Base-by-base conservation (phyloP, 2,329 filamentous ascomycete genomes). In the Hymenoscyphus salicellus region DNA sequence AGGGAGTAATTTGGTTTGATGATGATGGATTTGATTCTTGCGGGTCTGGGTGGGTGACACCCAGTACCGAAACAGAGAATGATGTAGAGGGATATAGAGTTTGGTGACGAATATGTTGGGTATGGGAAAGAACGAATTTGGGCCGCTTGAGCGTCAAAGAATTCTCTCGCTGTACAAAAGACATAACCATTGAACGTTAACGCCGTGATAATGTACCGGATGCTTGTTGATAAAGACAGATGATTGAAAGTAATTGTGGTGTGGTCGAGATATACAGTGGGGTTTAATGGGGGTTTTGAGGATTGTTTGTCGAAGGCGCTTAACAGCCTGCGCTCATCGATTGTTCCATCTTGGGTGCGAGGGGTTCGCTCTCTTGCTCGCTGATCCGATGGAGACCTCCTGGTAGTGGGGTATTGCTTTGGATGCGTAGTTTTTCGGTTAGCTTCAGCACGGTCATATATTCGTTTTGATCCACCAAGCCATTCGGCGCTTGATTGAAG, bases 361-460 rank as follows among this genome's bases (percentile, higher is more conserved):
- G 17, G 6, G 55, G 49, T 60, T 76, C 74, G 52, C 66, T 66
- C 23, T 76, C 74, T 63, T 75, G 70, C 60, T 77, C 75, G 8
- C 72, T 70, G 58, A 77, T 77, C 38, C 74, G 70, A 66, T 76
- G 74, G 28, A 77, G 71, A 8, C 74, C 80, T 3, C 79, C 80
- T 26, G 79, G 77, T 28, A 81, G 71, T 11, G 71, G 64, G 3
- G 64, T 67, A 28, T 67, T 70, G 46, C 62, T 66, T 43, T 71
- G 84, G 57, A 96, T 80, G 66, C 91, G 87, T 33, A 97, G 82
- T 77, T 94, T 96, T 77, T 96, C 90, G 75, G 93, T 94, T 68
- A 97, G 79, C 75, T 92, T 92, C 20, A 92, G 83, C 58, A 97
- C 87, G 2, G 87, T 86, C 68, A 91, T 77, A 75, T 89, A 93